Conservation (phyloP, 1,139 yeast species). For the Hyphopichia burtonii region DNA sequence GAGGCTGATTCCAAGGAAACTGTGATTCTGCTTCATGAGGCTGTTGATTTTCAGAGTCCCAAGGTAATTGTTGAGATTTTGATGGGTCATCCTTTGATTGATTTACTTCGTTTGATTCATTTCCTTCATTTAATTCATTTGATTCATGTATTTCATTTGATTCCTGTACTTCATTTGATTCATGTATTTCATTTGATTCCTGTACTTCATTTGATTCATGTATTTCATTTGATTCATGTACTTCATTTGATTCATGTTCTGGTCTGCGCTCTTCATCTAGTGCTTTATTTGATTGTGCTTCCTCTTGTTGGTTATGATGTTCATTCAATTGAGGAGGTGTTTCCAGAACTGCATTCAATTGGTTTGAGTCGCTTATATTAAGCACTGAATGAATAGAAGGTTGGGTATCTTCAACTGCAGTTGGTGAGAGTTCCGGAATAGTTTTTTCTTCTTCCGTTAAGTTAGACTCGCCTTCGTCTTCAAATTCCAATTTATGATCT, state of each 20-base stretch:
- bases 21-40: background rate
- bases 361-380: background rate
- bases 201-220: background rate
- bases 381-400: background rate
- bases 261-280: background rate
- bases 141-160: background rate
- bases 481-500: conserved; percentile 9
- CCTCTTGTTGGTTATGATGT: background rate
- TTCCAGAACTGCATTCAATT: background rate
- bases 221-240: background rate
- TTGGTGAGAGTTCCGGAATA: conserved; percentile 3
- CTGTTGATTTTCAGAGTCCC: background rate
- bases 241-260: background rate
- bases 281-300: background rate
- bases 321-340: conserved; percentile 5
- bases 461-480: conserved; percentile 1
- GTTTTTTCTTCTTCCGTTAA: background rate
- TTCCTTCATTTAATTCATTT: background rate
- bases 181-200: background rate
- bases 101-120: background rate
- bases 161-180: background rate
- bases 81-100: background rate
- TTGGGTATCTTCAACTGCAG: background rate
- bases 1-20: conserved; percentile 1
- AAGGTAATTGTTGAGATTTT: background rate